phyloP scores from a whole-genome alignment of 495 filamentous ascomycete genomes.

The Podospora bellae-mahoneyi region DNA sequence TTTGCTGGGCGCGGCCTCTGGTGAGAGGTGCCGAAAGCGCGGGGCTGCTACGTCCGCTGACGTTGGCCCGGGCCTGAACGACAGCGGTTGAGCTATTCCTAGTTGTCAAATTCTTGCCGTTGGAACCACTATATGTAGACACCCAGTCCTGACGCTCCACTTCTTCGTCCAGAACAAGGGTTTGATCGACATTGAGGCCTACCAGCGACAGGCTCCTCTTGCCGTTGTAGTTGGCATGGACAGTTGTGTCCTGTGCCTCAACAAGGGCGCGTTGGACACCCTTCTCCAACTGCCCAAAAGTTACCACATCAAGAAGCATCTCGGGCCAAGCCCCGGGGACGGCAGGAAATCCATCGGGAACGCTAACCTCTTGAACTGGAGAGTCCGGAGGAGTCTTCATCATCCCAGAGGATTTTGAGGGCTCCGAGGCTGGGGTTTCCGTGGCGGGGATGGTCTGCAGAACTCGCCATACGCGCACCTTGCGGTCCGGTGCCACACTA shows the following conservation, averaged over 20 bases:
- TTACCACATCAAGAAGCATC: constrained; percentile 67
- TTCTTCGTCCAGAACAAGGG: constrained; percentile 75
- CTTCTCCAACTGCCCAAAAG: constrained; percentile 65
- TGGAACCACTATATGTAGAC: constrained; percentile 49
- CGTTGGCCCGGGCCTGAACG: constrained; percentile 29
- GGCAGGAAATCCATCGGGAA: constrained; percentile 24
- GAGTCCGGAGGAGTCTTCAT: constrained; percentile 37
- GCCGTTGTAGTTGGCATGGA: constrained; percentile 75
- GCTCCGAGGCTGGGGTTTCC: constrained; percentile 17
- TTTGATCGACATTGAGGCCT: constrained; percentile 64
- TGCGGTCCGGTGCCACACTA: constrained; percentile 62
- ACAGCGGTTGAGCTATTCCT: constrained; percentile 31
- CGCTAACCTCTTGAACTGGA: constrained; percentile 21
- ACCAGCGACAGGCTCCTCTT: constrained; percentile 57
- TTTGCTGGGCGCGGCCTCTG: constrained; percentile 62
- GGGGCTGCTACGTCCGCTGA: constrained; percentile 64
- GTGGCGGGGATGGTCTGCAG: constrained; percentile 45
- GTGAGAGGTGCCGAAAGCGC: constrained; percentile 54
- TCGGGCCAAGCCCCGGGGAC: constrained; percentile 57
- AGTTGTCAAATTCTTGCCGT: constrained; percentile 38
- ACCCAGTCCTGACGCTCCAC: constrained; percentile 46
- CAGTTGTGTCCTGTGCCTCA: constrained; percentile 65
- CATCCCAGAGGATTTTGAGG: constrained; percentile 25
- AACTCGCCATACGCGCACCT: constrained; percentile 77
- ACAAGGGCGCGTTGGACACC: constrained; percentile 68